phyloP scores from a whole-genome alignment of 139 green algal species.

The Zygnema cylindricum region DNA sequence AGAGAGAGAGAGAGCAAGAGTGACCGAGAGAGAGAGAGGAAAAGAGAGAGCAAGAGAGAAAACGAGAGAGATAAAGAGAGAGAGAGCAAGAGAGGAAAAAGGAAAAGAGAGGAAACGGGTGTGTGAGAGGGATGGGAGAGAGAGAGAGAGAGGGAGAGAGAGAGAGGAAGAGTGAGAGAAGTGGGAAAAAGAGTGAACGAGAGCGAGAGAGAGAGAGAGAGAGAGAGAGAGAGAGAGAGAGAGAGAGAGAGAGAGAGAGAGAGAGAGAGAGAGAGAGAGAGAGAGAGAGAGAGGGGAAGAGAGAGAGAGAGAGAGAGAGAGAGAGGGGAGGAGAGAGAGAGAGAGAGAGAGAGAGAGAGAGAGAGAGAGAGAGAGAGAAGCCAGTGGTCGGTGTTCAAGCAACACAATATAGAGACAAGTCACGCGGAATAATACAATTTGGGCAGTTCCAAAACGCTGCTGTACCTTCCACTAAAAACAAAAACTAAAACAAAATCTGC shows the following conservation, averaged over 20 bases:
- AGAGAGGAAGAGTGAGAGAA: neutral
- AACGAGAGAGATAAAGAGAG: too few species aligned
- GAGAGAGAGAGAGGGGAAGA: neutral
- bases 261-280: slow-evolving; percentile 3
- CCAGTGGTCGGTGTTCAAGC: neutral
- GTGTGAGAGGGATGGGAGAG: neutral
- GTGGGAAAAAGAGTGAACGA: neutral
- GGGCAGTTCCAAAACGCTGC: too few species aligned
- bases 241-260: neutral
- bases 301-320: neutral
- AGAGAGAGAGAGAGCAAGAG: too few species aligned
- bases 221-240: neutral
- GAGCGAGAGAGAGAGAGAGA: neutral
- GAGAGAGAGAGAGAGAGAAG: neutral
- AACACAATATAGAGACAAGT: too few species aligned
- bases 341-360: neutral
- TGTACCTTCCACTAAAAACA: too few species aligned
- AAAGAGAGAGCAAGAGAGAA: too few species aligned
- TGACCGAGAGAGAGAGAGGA: too few species aligned
- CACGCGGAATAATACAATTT: too few species aligned
- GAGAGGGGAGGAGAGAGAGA: neutral
- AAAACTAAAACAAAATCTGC: too few species aligned
- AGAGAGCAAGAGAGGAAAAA: too few species aligned
- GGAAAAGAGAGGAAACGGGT: too few species aligned
- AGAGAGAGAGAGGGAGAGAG: neutral